Evolutionary conservation across 2,329 filamentous ascomycete species (phyloP), one percentile per base, ranked within the genome.

Genomic region (Spiromastix sp.): DNA sequence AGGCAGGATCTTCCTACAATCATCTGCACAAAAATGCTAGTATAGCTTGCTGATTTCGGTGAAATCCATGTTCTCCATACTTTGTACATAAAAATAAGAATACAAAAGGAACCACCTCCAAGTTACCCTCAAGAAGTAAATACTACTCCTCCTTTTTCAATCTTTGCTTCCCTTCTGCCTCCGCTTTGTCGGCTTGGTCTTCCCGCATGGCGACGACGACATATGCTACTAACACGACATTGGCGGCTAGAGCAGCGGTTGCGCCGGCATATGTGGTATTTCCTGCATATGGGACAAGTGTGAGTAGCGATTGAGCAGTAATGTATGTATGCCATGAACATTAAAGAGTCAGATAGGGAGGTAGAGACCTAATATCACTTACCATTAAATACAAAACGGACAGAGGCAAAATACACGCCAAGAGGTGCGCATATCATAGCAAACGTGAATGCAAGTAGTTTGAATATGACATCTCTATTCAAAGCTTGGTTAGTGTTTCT

Each of bases 351-450:
- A 24, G 7, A 24, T 24, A 7, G 21, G 21, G 21, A 24, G 21
- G 21, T 24, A 7, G n/a, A n/a, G n/a, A n/a, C n/a, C n/a, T n/a
- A n/a, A n/a, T n/a, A n/a, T n/a, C n/a, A 52, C 64, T 37, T 64
- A 87, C 89, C 87, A 48, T 69, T 67, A 61, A 93, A 95, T 18
- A 95, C 49, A 1, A 68, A 72, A 52, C 87, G 73, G 18, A 93
- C 70, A 0, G 83, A 82, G 30, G 82, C 51, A 57, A 93, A 98
- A 61, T 95, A 98, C 27, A 82, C 85, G 26, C 84, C 79, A 48
- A 98, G 85, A 10, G 91, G 91, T 13, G 83, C 62, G 11, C 81
- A 72, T 41, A 95, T 72, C 89, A 98, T 96, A 54, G 86, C 87
- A 25, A 87, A 67, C 0, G 87, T 93, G 63, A 95, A 96, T 44